Percentiles rank a stretch among this genome's conserved stretches.
Conservation (phyloP, 2,329 filamentous ascomycete species). For the Penicillium oxalicum region DNA sequence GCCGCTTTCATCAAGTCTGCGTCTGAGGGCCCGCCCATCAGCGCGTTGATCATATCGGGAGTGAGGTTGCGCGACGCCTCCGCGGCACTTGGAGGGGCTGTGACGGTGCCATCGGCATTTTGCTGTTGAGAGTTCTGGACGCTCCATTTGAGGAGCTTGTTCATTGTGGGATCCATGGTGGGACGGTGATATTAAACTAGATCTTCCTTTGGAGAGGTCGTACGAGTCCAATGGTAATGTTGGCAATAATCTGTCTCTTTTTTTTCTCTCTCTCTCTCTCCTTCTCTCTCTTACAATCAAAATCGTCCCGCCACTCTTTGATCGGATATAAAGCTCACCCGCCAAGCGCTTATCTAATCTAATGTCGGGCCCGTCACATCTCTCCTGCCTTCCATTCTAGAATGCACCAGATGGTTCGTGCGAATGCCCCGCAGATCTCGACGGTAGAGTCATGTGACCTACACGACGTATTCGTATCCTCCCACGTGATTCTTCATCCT, state of each 20-base stretch:
- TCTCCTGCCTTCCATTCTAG: no score
- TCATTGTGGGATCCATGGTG: slow-evolving; percentile 59
- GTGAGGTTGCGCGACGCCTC: slow-evolving; percentile 47
- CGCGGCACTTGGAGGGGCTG: slow-evolving; percentile 31
- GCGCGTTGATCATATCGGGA: slow-evolving; percentile 63
- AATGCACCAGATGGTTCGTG: slow-evolving; percentile 21
- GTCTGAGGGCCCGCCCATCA: slow-evolving; percentile 80
- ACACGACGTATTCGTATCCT: no score
- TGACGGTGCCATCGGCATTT: slow-evolving; percentile 29
- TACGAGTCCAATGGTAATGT: no score
- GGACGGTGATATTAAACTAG: neutral
- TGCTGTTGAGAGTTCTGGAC: slow-evolving; percentile 54
- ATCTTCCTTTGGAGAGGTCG: neutral
- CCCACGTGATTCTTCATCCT: no score
- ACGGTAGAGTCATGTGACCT: neutral
- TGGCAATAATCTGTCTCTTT: no score
- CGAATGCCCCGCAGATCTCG: slow-evolving; percentile 20
- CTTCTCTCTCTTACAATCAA: no score
- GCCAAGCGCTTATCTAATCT: slow-evolving; percentile 12
- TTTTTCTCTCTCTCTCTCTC: no score
- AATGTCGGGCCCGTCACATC: neutral
- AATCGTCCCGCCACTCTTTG: no score
- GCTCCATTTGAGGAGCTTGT: slow-evolving; percentile 74
- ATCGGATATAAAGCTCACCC: neutral
- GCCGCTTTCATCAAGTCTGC: slow-evolving; percentile 84